A percentile compares a stretch with the other conserved stretches of the same genome.
phyloP scores from a whole-genome alignment of 2,329 filamentous ascomycete genomes.

The Exophiala aquamarina region DNA sequence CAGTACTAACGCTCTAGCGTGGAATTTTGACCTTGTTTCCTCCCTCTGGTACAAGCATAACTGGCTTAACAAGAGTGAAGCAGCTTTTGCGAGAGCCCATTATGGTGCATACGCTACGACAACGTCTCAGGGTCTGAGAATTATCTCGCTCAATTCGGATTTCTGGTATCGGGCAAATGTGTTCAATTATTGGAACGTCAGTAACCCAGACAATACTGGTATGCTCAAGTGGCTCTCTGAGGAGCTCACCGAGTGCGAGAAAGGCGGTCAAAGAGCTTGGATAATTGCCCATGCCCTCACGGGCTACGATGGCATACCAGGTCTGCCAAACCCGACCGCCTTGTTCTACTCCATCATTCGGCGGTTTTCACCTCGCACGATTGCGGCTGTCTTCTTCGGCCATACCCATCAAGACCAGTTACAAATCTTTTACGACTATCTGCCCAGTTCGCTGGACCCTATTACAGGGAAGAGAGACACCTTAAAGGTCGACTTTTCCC shows the following conservation, averaged over 20 bases:
- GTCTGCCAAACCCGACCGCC: constrained; percentile 28
- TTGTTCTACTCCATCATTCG: constrained; percentile 31
- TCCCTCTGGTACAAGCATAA: constrained; percentile 28
- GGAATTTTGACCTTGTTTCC: constrained; percentile 30
- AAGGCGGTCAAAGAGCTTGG: constrained; percentile 28
- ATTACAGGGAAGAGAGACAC: constrained; percentile 23
- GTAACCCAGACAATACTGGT: constrained; percentile 29
- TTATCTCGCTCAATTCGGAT: constrained; percentile 32
- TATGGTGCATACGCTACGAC: constrained; percentile 28
- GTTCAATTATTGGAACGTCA: constrained; percentile 30
- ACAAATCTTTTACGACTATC: constrained; percentile 33
- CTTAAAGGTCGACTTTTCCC: constrained; percentile 27
- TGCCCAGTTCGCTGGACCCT: constrained; percentile 17
- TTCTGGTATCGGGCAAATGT: constrained; percentile 32
- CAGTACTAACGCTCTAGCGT: constrained; percentile 23
- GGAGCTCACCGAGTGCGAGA: constrained; percentile 29
- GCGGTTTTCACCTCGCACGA: constrained; percentile 27
- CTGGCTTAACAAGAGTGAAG: constrained; percentile 29
- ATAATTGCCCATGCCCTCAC: constrained; percentile 30
- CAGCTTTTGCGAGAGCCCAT: constrained; percentile 26
- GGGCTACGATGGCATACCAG: constrained; percentile 26
- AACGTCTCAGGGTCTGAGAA: constrained; percentile 29
- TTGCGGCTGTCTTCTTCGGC: constrained; percentile 27
- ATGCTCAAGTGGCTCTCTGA: constrained; percentile 27
- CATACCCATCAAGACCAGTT: constrained; percentile 32